Evolutionary conservation across 176 grass and related monocot genomes (phyloP), one percentile per base, ranked within the genome.

Genomic region (Hordeum marinum): DNA sequence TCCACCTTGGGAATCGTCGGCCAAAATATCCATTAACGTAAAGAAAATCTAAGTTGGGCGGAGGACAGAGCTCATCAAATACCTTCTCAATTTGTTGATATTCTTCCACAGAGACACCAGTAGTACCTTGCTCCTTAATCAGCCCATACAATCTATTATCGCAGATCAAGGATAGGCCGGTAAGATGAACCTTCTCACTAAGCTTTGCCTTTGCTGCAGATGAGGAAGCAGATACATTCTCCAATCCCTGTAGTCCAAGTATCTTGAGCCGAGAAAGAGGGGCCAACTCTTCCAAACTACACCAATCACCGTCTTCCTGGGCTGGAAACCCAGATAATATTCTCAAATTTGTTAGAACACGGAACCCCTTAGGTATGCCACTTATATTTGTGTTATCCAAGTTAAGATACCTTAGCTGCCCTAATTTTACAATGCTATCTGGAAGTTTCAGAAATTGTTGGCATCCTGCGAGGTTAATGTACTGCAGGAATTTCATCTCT

Each of bases 401-500:
- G 0, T 35, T 11, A 11, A 90, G 83, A 61, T 14, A 12, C 54
- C 83, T 86, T 60, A 86, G 40, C 1, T 58, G 15, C 1, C 1
- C 15, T 37, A 90, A 75, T 3, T 63, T 77, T 10, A 7, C 15
- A 42, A 90, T 76, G 9, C 24, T 36, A 52, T 14, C 0, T 7
- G 88, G 88, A 40, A 90, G 88, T 2, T 45, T 35, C 7, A n/a
- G 48, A 87, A 48, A 4, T 1, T 50, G 5, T 35, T 62, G 0
- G 23, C 76, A 84, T 4, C 3, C 27, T 0, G 0, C 0, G 24
- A 91, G 25, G 8, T 3, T 11, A 60, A 88, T 81, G 21, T 65
- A 31, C 20, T 60, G 82, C 15, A 91, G 34, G 24, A 78, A 66
- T 66, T 52, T 91, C 52, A 91, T 62, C 24, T 42, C n/a, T 0